Evolutionary conservation across 2,329 filamentous ascomycete genomes (phyloP), one percentile per base, ranked within the genome.

Genomic region (Claviceps pusilla): DNA sequence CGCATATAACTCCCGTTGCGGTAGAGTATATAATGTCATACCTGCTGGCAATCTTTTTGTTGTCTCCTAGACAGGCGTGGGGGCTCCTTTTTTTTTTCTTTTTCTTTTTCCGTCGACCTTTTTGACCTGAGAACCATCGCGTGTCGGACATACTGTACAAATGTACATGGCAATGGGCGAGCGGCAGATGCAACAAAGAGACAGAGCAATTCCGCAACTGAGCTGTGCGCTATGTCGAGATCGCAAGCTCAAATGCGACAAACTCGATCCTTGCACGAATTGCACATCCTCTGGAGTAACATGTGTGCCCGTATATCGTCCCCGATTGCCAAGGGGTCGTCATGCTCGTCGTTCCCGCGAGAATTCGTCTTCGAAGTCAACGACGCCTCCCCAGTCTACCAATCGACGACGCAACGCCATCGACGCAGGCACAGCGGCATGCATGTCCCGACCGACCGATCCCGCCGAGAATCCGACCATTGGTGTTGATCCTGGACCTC

Each of bases 171-270:
- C 53, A 51, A 54, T 51, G 53, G 28, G 29, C n/a, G 43, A 51
- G 19, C 53, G 53, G 41, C 53, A 51, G 35, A n/a, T 9, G 14
- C 53, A 51, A 50, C 39, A 31, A 35, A 55, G 33, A 37, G 51
- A 53, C 37, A 49, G 54, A 50, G 24, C 54, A 12, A 47, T 55
- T 16, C 54, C 58, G 10, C 56, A 59, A 45, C 55, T 59, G 5
- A 58, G 53, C 48, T 59, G 58, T 28, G 55, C 54, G 39, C 47
- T 58, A 7, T 59, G 58, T 49, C 55, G 56, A 24, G 58, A 59
- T 29, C 58, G 60, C 52, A 61, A 61, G 54, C 53, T 60, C 48
- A 60, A 58, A 47, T 61, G 60, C 48, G 58, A 61, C 51, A 61
- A 60, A 37, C 58, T 59, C 49, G 55, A 55, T 19, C 60, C 60